Evolutionary conservation across 371 early-diverging fungal genomes (phyloP), one percentile per base, ranked within the genome.

Genomic region (Mucor circinelloides): DNA sequence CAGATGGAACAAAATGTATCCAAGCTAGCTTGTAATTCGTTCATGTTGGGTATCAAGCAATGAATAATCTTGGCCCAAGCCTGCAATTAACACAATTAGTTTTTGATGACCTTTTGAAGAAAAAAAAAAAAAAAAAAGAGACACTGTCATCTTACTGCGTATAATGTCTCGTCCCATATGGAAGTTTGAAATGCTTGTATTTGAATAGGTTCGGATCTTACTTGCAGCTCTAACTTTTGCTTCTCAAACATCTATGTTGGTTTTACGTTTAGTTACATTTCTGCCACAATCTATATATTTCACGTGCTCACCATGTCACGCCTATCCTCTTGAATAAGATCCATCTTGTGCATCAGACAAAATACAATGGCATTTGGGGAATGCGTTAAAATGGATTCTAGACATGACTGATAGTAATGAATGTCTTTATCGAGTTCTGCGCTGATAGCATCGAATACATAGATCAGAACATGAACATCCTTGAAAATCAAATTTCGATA

Each of bases 51-150:
- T 42, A 98, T 94, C 63, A 98, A 82, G 42, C 92, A 88, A 73
- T 94, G 93, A 7, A 97, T 95, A 58, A 98, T 97, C 30, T 91
- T 88, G 21, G 97, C 95, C 98, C 98, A 98, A 3, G 97, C 98
- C 88, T 92, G 79, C 7, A 17, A 42, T 23, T 15, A 6, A 58
- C n/a, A 40, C 25, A 23, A 1, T 13, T n/a, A 12, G 8, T 1
- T 21, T 50, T 27, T 2, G 1, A 13, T 32, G 36, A 17, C 15
- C n/a, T 17, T 32, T n/a, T 57, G 28, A 12, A 9, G 25, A 2
- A 15, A 54, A 6, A 7, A 28, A 5, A 12, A 9, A 25, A 2
- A 15, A 54, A 6, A 7, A 28, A 5, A 36, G 25, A 3, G 6
- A 10, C 25, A 21, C n/a, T n/a, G 17, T 61, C 36, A 5, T 60